A percentile compares a stretch with the other conserved stretches of the same genome.
phyloP scores from a whole-genome alignment of 257 asterid species.

The Jasminum sambac region DNA sequence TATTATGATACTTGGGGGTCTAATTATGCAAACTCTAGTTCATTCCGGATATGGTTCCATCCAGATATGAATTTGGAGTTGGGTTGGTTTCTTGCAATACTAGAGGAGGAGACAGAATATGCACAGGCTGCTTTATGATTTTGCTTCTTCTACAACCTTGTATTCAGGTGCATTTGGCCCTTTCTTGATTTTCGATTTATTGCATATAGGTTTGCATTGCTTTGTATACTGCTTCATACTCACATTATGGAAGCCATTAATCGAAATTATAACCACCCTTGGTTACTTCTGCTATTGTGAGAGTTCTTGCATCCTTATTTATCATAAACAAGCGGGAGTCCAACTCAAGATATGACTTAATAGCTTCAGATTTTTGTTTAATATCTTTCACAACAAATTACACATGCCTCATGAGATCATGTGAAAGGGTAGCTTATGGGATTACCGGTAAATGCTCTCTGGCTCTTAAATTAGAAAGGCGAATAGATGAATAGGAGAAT shows the following conservation, averaged over 20 bases:
- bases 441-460: neutral
- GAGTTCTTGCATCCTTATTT: neutral
- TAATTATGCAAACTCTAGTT: slow-evolving; percentile 6
- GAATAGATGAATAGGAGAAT: neutral
- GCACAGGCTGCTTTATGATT: slow-evolving; percentile 20
- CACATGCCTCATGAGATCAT: neutral
- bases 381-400: neutral
- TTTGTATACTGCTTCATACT: slow-evolving; percentile 22
- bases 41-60: slow-evolving; percentile 14
- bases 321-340: slow-evolving; percentile 15
- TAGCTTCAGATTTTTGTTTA: slow-evolving; percentile 11
- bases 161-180: slow-evolving; percentile 17
- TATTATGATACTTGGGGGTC: slow-evolving; percentile 48
- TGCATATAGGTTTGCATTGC: slow-evolving; percentile 18
- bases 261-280: neutral
- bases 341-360: slow-evolving; percentile 9
- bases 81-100: slow-evolving; percentile 12
- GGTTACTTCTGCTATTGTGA: slow-evolving; percentile 15
- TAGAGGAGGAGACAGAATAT: neutral
- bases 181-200: slow-evolving; percentile 20
- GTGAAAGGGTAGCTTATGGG: neutral
- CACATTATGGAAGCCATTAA: slow-evolving; percentile 1
- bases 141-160: neutral
- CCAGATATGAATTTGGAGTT: slow-evolving; percentile 12
- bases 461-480: neutral